A percentile compares a stretch with the other conserved stretches of the same genome.
Evolutionary conservation across 352 stramenopile species (phyloP).

Genomic region (Globisporangium cystogenes): DNA sequence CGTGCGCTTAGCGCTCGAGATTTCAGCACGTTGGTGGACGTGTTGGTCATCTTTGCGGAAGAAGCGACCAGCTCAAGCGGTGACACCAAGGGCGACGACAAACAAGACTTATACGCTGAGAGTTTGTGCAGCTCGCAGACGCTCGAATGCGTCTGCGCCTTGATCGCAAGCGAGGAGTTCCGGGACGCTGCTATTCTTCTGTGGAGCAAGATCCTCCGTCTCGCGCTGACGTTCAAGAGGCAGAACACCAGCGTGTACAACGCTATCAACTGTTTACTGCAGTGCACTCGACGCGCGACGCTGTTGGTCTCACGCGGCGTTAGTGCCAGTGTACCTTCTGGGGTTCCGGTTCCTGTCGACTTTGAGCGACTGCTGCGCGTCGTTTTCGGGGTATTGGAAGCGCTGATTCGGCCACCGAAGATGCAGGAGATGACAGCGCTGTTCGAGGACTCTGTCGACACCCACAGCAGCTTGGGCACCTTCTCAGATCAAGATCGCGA

Average conservation of each 20-base stretch:
- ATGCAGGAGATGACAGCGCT: background rate
- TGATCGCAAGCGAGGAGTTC: conserved; percentile 24
- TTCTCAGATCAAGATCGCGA: conserved; percentile 16
- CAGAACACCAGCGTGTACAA: conserved; percentile 37
- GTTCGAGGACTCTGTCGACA: background rate
- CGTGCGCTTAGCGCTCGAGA: conserved; percentile 13
- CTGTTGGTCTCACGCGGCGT: conserved; percentile 31
- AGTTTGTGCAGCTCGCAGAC: conserved; percentile 30
- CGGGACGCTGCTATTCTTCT: conserved; percentile 31
- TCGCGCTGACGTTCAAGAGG: conserved; percentile 26
- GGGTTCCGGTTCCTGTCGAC: conserved; percentile 17
- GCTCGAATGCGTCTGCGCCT: conserved; percentile 38
- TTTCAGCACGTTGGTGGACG: conserved; percentile 34
- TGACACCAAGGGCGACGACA: conserved; percentile 1
- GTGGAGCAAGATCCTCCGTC: conserved; percentile 29
- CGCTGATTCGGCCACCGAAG: conserved; percentile 12
- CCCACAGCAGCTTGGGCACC: background rate
- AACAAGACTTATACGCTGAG: conserved; percentile 22
- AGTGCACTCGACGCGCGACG: conserved; percentile 41
- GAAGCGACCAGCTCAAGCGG: background rate
- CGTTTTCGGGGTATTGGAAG: conserved; percentile 20
- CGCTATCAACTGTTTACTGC: conserved; percentile 42
- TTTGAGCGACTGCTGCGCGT: conserved; percentile 17
- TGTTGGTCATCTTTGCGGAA: conserved; percentile 29
- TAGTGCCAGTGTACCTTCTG: background rate